Base-by-base conservation (phyloP, 1,284 basidiomycete species). In the Ustilago sp. region DNA sequence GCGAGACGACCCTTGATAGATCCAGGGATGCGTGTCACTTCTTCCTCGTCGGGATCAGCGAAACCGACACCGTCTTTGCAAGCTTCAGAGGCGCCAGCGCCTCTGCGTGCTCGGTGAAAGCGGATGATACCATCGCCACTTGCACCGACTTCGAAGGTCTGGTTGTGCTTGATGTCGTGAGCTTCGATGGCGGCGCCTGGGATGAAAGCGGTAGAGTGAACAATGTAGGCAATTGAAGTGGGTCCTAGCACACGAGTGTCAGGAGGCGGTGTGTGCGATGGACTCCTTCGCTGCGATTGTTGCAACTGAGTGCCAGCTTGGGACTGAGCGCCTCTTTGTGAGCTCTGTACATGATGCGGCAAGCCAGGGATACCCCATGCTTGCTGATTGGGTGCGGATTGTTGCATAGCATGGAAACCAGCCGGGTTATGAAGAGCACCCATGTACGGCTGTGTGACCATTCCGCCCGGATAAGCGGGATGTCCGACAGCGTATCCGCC, bases 131-230 rank as follows among this genome's bases (percentile, higher is more conserved):
- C 95, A 74, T 96, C 92, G 11, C 94, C 94, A 15, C 87, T 86
- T 35, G 89, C 90, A 65, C 91, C 90, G 73, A 91, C 90, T 57
- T 84, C 82, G 34, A 87, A 83, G 2, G 85, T 83, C 74, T 87
- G 86, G 23, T 82, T 80, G 70, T 87, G 86, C 65, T 86, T 85
- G 70, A 91, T 89, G 86, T 98, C 94, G 86, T 94, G 95, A 38
- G 89, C 90, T 87, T 95, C 93, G 81, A 94, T 96, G 61, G 91
- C 90, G 91, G 52, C 92, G 90, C 83, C 75, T 7, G 93, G 92
- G 76, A 98, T 91, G 57, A 92, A 90, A 35, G 93, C 91, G 86
- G 92, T 92, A 57, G 94, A 95, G 86, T 97, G 94, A 63, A 98
- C 88, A 23, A 98, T 88, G 87, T 95, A 94, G 11, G 92, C 89